These are phyloP conservation scores for Neurospora sp. DNA, from an alignment of 495 filamentous ascomycete genomes.

Conservation along the genomic window DNA sequence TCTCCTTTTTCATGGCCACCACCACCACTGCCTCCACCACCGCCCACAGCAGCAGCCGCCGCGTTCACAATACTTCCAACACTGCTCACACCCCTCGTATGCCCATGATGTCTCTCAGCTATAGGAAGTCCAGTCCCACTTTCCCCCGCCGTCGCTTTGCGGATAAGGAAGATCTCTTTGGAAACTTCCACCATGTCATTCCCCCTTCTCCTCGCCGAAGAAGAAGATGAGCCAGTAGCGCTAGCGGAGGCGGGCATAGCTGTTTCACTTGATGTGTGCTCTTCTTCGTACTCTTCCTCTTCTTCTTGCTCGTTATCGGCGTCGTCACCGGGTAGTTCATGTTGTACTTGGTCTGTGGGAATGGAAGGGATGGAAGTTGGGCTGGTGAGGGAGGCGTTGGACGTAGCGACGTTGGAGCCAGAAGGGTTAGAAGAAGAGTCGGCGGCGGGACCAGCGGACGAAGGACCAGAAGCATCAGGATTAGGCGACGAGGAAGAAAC, in stretches of 20 bases:
- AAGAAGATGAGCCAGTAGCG: not conserved
- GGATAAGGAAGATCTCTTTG: conserved; percentile 73
- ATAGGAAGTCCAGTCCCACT: not conserved
- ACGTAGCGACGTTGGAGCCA: not conserved
- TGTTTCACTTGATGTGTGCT: not conserved
- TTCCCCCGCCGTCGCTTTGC: conserved; percentile 40
- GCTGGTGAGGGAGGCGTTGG: not conserved
- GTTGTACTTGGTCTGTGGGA: not conserved
- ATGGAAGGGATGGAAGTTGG: too few relatives aligned
- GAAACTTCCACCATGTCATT: conserved; percentile 10
- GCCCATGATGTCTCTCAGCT: not conserved
- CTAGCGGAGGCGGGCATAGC: not conserved
- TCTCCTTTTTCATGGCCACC: not conserved
- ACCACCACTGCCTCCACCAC: not conserved
- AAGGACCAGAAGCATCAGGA: not conserved
- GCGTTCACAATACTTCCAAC: not conserved
- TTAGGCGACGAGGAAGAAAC: not conserved
- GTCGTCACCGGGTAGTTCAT: not conserved
- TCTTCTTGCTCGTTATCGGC: not conserved
- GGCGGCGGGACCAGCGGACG: not conserved
- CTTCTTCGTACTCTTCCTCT: not conserved
- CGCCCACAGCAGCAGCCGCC: not conserved
- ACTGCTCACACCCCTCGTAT: not conserved
- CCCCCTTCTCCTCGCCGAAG: not conserved
- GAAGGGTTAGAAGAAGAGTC: too few relatives aligned